phyloP scores from a whole-genome alignment of 1,284 basidiomycete species.

The Sparassis latifolia region DNA sequence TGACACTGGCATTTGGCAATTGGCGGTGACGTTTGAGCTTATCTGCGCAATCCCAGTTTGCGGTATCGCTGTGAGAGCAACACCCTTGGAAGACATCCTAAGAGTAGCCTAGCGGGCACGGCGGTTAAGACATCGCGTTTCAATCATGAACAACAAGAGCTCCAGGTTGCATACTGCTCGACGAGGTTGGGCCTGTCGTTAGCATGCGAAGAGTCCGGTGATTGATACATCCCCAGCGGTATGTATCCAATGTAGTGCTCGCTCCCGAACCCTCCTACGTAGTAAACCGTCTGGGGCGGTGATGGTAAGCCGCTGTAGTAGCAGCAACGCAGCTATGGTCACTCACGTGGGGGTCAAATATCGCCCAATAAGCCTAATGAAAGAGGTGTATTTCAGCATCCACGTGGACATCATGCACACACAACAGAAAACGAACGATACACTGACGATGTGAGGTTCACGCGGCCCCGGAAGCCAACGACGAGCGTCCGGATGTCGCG shows the following conservation, averaged over 20 bases:
- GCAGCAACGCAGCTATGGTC: background rate
- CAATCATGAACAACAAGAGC: no score
- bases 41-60: no score
- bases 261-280: constrained; percentile 61
- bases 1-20: no score
- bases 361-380: constrained; percentile 45
- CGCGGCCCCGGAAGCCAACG: constrained; percentile 46
- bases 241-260: constrained; percentile 55
- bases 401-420: background rate
- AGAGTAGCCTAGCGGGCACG: no score
- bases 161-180: background rate
- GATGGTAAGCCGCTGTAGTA: background rate
- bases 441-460: constrained; percentile 39
- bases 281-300: constrained; percentile 43
- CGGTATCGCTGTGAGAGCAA: no score
- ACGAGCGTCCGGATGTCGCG: constrained; percentile 42
- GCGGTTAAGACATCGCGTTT: no score
- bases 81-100: no score
- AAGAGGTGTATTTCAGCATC: constrained; percentile 3
- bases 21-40: no score
- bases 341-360: constrained; percentile 45
- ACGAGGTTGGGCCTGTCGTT: background rate
- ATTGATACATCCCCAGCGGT: constrained; percentile 44
- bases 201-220: background rate
- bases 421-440: background rate